phyloP scores from a whole-genome alignment of 345 rosid species.

The Cardamine chenopodiifolia region DNA sequence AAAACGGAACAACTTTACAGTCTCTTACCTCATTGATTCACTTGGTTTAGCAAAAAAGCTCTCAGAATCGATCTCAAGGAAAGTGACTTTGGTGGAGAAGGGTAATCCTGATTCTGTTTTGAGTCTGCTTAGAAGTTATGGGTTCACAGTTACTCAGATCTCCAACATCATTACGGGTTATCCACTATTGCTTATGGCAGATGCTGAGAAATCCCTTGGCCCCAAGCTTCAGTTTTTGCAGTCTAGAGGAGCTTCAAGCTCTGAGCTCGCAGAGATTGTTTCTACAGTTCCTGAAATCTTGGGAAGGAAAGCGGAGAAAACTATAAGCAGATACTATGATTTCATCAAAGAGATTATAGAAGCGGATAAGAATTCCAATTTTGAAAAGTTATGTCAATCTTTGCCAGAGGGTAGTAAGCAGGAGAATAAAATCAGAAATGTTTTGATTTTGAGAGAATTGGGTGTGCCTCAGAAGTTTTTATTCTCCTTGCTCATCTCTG shows the following conservation, averaged over 20 bases:
- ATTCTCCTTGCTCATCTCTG: not conserved
- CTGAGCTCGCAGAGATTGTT: conserved; percentile 28
- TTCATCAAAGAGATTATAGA: not conserved
- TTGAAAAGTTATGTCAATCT: not conserved
- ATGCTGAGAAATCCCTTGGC: conserved; percentile 18
- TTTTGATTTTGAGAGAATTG: conserved; percentile 16
- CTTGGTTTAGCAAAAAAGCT: conserved; percentile 20
- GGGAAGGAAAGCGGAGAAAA: not conserved
- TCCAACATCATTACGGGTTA: not conserved
- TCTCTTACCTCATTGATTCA: conserved; percentile 28
- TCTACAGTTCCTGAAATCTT: conserved; percentile 27
- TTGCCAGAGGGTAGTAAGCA: not conserved
- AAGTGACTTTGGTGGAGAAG: not conserved
- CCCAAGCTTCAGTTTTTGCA: conserved; percentile 41
- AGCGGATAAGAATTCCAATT: not conserved
- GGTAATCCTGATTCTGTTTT: conserved; percentile 19
- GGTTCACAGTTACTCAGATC: conserved; percentile 35
- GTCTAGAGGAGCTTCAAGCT: conserved; percentile 37
- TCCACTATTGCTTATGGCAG: conserved; percentile 27
- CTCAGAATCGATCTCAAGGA: conserved; percentile 21
- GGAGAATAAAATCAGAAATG: conserved; percentile 15
- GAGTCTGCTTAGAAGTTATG: conserved; percentile 30
- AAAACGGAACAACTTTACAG: conserved; percentile 14
- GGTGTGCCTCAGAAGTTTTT: conserved; percentile 30
- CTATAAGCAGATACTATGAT: conserved; percentile 2